Evolutionary conservation across 2,329 filamentous ascomycete species (phyloP).

Genomic region (Cryphonectria carpinicola): DNA sequence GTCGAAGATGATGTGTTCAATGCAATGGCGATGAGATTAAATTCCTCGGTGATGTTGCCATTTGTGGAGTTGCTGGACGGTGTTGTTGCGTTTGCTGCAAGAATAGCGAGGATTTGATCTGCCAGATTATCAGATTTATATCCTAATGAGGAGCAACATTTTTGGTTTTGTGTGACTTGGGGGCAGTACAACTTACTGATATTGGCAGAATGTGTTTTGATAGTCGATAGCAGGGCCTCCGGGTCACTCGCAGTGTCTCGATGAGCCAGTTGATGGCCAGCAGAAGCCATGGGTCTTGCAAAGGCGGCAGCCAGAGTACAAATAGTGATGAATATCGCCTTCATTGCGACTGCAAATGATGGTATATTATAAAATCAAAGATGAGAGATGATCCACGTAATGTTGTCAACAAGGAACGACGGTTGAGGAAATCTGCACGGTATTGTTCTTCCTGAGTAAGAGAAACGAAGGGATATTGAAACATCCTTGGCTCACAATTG

Average conservation of each 20-base stretch:
- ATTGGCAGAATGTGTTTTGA: conserved; percentile 8
- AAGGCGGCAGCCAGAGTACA: not conserved
- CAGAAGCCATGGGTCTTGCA: conserved; percentile 4
- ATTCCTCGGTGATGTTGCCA: conserved; percentile 1
- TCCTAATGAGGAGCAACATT: not conserved
- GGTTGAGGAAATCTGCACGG: not conserved
- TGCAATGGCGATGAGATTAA: not conserved
- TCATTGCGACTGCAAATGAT: not conserved
- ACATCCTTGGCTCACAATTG: not conserved
- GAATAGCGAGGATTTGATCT: conserved; percentile 7
- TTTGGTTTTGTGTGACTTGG: not conserved
- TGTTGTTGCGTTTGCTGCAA: not conserved
- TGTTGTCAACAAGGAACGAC: not conserved
- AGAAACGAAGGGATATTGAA: not conserved
- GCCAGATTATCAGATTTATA: not conserved
- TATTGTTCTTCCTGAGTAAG: not conserved
- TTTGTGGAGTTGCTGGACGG: not conserved
- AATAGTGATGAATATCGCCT: not conserved
- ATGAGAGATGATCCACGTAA: not conserved
- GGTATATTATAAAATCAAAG: not conserved
- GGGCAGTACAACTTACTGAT: not conserved
- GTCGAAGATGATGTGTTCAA: conserved; percentile 1
- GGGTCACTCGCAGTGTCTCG: not conserved
- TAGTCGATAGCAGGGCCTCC: not conserved
- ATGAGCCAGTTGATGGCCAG: not conserved